Conservation (phyloP, 129 eudicot genomes). For the Pittosporum tobira region DNA sequence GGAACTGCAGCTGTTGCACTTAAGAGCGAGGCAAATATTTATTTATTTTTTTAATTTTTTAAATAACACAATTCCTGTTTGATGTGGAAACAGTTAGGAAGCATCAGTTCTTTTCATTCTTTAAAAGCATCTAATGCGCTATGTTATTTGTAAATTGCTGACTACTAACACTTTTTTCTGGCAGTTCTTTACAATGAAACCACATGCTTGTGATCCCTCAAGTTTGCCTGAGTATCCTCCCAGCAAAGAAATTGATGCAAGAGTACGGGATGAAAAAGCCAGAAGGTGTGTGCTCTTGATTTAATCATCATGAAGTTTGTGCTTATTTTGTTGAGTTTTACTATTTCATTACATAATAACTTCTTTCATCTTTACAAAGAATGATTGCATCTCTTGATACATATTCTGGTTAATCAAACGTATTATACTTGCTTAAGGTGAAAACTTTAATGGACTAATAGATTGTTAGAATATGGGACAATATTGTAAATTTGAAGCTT, state of each 20-base stretch:
- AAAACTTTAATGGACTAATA: not conserved
- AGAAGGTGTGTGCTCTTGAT: slow-evolving; percentile 40
- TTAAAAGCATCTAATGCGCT: not conserved
- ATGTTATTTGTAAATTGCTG: slow-evolving; percentile 5
- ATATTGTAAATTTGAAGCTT: no score
- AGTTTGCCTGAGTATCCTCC: slow-evolving; percentile 86
- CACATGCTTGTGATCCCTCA: slow-evolving; percentile 78
- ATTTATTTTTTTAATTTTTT: not conserved
- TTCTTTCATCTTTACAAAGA: not conserved
- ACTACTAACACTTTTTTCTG: slow-evolving; percentile 3
- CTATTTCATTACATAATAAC: not conserved
- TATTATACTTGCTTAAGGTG: not conserved
- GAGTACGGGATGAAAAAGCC: slow-evolving; percentile 73
- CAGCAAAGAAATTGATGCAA: slow-evolving; percentile 91
- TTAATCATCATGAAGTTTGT: not conserved
- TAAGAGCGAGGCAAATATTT: slow-evolving; percentile 49
- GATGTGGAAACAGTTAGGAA: not conserved
- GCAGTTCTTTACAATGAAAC: slow-evolving; percentile 69
- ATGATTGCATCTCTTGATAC: not conserved
- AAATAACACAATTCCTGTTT: not conserved
- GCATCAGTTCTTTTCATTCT: not conserved
- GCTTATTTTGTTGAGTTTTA: not conserved
- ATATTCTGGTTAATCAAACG: no score
- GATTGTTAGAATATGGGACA: no score
- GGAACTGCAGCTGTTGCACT: slow-evolving; percentile 74